These are phyloP conservation scores for Malassezia slooffiae DNA, from an alignment of 1,284 basidiomycete genomes.

Conservation along the genomic window DNA sequence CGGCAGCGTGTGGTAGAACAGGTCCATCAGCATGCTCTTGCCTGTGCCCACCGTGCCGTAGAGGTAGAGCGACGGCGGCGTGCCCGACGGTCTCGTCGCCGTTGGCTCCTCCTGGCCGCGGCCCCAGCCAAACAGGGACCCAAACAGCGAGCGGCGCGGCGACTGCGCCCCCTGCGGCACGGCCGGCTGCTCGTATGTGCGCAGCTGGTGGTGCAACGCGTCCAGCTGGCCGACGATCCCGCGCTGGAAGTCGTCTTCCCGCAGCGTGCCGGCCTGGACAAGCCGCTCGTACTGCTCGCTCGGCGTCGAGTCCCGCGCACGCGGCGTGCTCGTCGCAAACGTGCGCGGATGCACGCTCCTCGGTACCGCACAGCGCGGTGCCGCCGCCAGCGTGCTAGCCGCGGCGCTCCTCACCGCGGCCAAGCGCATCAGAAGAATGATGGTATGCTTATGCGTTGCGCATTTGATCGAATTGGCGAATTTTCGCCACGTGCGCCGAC, in stretches of 20 bases:
- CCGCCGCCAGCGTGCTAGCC: too few relatives aligned
- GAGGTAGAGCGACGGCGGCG: constrained; percentile 85
- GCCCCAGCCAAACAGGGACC: too few relatives aligned
- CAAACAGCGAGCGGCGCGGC: too few relatives aligned
- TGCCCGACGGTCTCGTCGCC: constrained; percentile 49
- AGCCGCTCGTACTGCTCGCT: constrained; percentile 64
- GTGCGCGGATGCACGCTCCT: too few relatives aligned
- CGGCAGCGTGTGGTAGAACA: constrained; percentile 80
- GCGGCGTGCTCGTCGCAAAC: too few relatives aligned
- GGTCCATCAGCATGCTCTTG: constrained; percentile 91
- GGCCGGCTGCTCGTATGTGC: constrained; percentile 52
- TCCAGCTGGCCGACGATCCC: constrained; percentile 73
- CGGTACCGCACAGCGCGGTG: too few relatives aligned
- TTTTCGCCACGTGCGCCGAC: too few relatives aligned
- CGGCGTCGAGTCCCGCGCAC: constrained; percentile 47
- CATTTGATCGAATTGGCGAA: too few relatives aligned
- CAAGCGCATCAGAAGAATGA: too few relatives aligned
- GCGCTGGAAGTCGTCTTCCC: constrained; percentile 71
- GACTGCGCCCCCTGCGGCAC: constrained; percentile 15
- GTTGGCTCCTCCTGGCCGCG: constrained; percentile 19
- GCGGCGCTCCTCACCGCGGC: too few relatives aligned
- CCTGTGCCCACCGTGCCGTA: constrained; percentile 95
- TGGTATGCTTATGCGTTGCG: too few relatives aligned
- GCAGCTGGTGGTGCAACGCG: constrained; percentile 63
- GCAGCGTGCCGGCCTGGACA: constrained; percentile 60